Base-by-base conservation (phyloP, 108 stramenopile species). In the Nannochloropsis gaditana region DNA sequence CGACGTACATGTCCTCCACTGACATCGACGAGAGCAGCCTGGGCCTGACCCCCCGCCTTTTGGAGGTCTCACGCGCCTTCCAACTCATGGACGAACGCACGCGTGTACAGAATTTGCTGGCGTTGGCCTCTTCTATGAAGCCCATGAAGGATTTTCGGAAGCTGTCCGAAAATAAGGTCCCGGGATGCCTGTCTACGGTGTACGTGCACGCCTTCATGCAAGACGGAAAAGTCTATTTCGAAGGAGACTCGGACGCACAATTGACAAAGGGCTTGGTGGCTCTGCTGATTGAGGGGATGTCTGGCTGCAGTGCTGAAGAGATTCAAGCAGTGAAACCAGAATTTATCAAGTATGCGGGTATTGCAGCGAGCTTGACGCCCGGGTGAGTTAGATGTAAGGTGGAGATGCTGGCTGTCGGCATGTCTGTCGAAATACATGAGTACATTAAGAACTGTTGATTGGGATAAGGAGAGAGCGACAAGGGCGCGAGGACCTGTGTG, bases 231-330 rank as follows among this genome's bases (percentile, higher is more conserved):
- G 83, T 98, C 50, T 89, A 95, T 47, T 97, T 93, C 84, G 59
- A 88, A 43, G 96, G 96, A 9, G 98, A 98, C 89, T 96, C 95
- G 9, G 96, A 98, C 90, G 96, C 95, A 11, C 90, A 96, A 80
- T 84, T 98, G 83, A 98, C 98, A 84, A 96, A 96, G 84, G 98
- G 98, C 80, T 87, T 98, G 79, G 94, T 97, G 21, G 94, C 95
- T 9, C 86, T 98, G 41, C 94, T 98, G 59, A 89, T 96, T 19
- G 90, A 94, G 92, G 94, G 91, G 9, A 73, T 92, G 9, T 87
- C 86, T 5, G 91, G 91, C 19, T 88, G 85, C 83, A 43, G 86
- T 9, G 11, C 87, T 9, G 86, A 89, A 73, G 89, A 89, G 5
- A 91, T 92, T 43, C 90, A 90, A 92, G 86, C 86, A 42, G 93